A percentile compares a stretch with the other conserved stretches of the same genome.
Evolutionary conservation across 768 basidiomycete genomes (phyloP).

Genomic region (Kwoniella bestiolae): DNA sequence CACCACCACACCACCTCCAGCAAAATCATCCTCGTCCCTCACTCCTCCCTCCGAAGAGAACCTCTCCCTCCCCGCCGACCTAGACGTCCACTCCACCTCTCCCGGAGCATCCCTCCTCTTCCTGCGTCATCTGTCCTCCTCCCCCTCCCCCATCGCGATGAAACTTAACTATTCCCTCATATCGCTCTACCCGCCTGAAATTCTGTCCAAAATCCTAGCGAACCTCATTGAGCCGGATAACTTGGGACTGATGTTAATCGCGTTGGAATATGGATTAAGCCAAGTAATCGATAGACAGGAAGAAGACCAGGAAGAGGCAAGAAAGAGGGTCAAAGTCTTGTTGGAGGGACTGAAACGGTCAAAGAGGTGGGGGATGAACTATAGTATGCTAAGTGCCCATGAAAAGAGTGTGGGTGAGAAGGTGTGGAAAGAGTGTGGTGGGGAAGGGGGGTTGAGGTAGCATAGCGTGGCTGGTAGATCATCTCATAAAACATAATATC

Average conservation of each 20-base stretch:
- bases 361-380: conserved; percentile 40
- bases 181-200: conserved; percentile 28
- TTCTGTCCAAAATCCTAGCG: conserved; percentile 29
- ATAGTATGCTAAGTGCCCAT: conserved; percentile 32
- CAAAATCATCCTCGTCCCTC: neutral
- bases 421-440: conserved; percentile 32
- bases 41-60: neutral
- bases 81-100: conserved; percentile 29
- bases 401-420: conserved; percentile 25
- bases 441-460: neutral
- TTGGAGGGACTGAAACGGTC: conserved; percentile 31
- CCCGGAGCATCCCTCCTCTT: conserved; percentile 40
- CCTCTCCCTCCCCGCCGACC: conserved; percentile 12
- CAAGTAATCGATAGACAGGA: neutral
- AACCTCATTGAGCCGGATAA: conserved; percentile 44
- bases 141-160: conserved; percentile 3
- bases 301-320: conserved; percentile 1
- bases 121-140: conserved; percentile 23
- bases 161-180: conserved; percentile 16
- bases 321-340: conserved; percentile 18
- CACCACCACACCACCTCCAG: too few relatives aligned
- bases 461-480: too few relatives aligned
- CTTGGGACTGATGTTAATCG: conserved; percentile 31
- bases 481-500: neutral
- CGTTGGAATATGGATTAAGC: conserved; percentile 20